Evolutionary conservation across 306 rosid species (phyloP).

Genomic region (Hippophae tibetana): DNA sequence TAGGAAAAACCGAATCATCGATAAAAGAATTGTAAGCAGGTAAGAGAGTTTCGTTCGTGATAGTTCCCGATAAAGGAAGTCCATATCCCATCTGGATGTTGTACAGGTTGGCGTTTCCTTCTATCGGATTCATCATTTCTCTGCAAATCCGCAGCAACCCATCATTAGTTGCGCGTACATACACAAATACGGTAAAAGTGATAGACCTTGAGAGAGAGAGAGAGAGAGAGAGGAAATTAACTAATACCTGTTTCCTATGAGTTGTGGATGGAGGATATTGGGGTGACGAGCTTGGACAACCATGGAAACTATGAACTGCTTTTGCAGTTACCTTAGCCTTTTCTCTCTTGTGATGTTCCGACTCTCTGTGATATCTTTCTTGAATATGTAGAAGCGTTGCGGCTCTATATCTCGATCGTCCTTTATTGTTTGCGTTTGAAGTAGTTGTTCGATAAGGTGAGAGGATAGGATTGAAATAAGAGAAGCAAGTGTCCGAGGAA

Average conservation of each 20-base stretch:
- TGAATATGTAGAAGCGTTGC: too few relatives aligned
- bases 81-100: constrained; percentile 34
- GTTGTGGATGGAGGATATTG: constrained; percentile 55
- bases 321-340: too few relatives aligned
- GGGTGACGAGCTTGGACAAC: constrained; percentile 83
- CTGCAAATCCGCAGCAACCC: constrained; percentile 21
- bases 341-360: too few relatives aligned
- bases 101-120: constrained; percentile 33
- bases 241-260: constrained; percentile 44
- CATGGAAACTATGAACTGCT: constrained; percentile 26
- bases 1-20: constrained; percentile 29
- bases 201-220: background rate
- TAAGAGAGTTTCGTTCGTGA: constrained; percentile 23
- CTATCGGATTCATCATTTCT: constrained; percentile 43
- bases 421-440: too few relatives aligned
- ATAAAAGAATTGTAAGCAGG: constrained; percentile 30
- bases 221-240: too few relatives aligned
- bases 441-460: background rate
- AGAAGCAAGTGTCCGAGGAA: constrained; percentile 18
- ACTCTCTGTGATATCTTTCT: too few relatives aligned
- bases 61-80: constrained; percentile 39
- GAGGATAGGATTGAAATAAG: constrained; percentile 3
- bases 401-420: too few relatives aligned
- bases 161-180: too few relatives aligned
- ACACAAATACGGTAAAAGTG: too few relatives aligned